Percentiles rank a stretch among this genome's conserved stretches.
These are phyloP conservation scores for Lodderomyces parapsilosis DNA, from an alignment of 1,139 yeast genomes.

Conservation along the genomic window DNA sequence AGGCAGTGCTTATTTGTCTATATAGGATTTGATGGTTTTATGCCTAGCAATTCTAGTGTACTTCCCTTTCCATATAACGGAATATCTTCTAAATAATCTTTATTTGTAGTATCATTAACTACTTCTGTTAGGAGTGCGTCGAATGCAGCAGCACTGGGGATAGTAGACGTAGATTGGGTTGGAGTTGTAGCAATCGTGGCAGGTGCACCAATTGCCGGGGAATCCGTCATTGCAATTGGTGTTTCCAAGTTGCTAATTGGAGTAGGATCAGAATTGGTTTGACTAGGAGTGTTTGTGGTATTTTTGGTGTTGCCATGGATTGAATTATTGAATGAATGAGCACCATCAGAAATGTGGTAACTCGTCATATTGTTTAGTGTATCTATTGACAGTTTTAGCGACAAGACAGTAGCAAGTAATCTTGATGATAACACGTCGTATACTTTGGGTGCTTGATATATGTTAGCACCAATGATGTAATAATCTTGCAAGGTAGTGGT, in stretches of 20 bases:
- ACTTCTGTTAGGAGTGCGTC: slow-evolving; percentile 32
- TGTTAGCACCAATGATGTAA: slow-evolving; percentile 87
- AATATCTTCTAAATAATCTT: slow-evolving; percentile 37
- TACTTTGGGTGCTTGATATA: slow-evolving; percentile 80
- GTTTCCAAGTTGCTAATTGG: slow-evolving; percentile 17
- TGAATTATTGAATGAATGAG: slow-evolving; percentile 27
- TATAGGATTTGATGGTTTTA: slow-evolving; percentile 24
- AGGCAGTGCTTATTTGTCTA: slow-evolving; percentile 1
- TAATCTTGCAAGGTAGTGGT: slow-evolving; percentile 64
- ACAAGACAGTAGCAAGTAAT: slow-evolving; percentile 35
- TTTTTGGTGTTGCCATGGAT: slow-evolving; percentile 11
- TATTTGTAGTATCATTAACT: slow-evolving; percentile 14
- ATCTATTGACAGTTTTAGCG: slow-evolving; percentile 37
- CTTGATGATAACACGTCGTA: slow-evolving; percentile 41
- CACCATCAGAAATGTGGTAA: slow-evolving; percentile 38
- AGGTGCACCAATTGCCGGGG: slow-evolving; percentile 18
- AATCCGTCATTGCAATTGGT: slow-evolving; percentile 20
- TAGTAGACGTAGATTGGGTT: slow-evolving; percentile 12
- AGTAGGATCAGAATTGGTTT: slow-evolving; percentile 13
- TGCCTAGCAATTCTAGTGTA: slow-evolving; percentile 37
- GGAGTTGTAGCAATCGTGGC: slow-evolving; percentile 9
- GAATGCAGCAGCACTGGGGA: slow-evolving; percentile 27
- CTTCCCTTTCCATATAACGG: slow-evolving; percentile 42
- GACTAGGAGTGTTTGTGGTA: slow-evolving; percentile 10
- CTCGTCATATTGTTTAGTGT: slow-evolving; percentile 35